Evolutionary conservation across 2,329 filamentous ascomycete genomes (phyloP).

Genomic region (Apiospora pterosperma): DNA sequence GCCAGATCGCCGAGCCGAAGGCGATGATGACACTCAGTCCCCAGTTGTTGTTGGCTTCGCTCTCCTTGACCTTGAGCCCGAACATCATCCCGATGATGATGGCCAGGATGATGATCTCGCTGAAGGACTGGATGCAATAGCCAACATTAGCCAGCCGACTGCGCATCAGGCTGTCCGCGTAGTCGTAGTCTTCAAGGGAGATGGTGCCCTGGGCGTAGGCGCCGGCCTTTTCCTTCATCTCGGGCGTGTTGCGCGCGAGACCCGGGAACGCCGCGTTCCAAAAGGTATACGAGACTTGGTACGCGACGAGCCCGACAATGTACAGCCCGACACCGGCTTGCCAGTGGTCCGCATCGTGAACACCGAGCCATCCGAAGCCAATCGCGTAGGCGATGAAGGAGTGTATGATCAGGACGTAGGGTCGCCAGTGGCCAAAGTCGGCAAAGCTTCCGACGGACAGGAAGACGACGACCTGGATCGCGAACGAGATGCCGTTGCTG

Average conservation of each 20-base stretch:
- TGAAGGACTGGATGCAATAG: conserved; percentile 61
- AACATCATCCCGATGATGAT: conserved; percentile 64
- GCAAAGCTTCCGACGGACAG: conserved; percentile 49
- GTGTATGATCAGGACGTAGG: conserved; percentile 59
- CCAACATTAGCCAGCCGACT: conserved; percentile 61
- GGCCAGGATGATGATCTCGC: conserved; percentile 60
- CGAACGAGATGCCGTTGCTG: conserved; percentile 65
- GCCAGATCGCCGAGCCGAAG: conserved; percentile 62
- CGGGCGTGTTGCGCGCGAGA: conserved; percentile 33
- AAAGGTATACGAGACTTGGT: conserved; percentile 65
- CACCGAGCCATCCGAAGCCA: conserved; percentile 65
- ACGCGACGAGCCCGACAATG: conserved; percentile 63
- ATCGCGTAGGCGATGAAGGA: conserved; percentile 59
- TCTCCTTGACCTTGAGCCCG: conserved; percentile 55
- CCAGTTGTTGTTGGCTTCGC: conserved; percentile 61
- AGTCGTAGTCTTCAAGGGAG: conserved; percentile 56
- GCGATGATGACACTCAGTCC: conserved; percentile 63
- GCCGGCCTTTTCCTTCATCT: conserved; percentile 28
- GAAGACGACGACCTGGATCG: conserved; percentile 59
- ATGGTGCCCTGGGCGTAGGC: conserved; percentile 42
- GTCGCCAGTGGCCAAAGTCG: conserved; percentile 64
- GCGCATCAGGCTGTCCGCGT: conserved; percentile 58
- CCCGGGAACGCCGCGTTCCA: conserved; percentile 59
- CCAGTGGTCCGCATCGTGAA: conserved; percentile 60
- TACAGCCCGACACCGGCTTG: conserved; percentile 58